These are phyloP conservation scores for Aspergillus homomorphus DNA, from an alignment of 495 filamentous ascomycete species.

Conservation along the genomic window DNA sequence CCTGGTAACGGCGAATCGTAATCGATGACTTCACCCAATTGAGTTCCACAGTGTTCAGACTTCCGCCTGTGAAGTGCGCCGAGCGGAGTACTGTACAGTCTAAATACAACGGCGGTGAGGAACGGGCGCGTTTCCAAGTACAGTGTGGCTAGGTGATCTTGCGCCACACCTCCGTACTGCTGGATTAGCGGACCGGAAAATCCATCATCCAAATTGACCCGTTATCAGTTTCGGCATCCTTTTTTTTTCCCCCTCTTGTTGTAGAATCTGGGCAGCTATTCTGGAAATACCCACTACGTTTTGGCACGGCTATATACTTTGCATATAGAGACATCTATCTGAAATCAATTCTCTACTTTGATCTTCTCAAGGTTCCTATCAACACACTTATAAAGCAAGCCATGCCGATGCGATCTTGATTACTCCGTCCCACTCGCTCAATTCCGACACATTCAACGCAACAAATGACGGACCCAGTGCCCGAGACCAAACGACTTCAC, in stretches of 20 bases:
- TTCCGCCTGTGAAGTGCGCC: background rate
- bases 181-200: slow-evolving; percentile 8
- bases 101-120: background rate
- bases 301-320: background rate
- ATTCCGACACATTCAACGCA: background rate
- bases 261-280: background rate
- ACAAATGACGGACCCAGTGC: slow-evolving; percentile 31
- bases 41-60: background rate
- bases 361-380: background rate
- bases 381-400: background rate
- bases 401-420: background rate
- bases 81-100: background rate
- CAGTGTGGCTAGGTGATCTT: too few relatives aligned
- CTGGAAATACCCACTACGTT: background rate
- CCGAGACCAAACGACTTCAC: slow-evolving; percentile 62
- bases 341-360: background rate
- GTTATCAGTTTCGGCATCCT: background rate
- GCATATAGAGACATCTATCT: background rate
- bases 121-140: too few relatives aligned
- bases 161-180: slow-evolving; percentile 17
- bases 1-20: too few relatives aligned
- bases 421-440: background rate
- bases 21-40: background rate
- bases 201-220: slow-evolving; percentile 1
- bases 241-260: background rate